Percentiles rank a stretch among this genome's conserved stretches.
Evolutionary conservation across 192 early-diverging fungal species (phyloP).

Genomic region (Backusella westeae): DNA sequence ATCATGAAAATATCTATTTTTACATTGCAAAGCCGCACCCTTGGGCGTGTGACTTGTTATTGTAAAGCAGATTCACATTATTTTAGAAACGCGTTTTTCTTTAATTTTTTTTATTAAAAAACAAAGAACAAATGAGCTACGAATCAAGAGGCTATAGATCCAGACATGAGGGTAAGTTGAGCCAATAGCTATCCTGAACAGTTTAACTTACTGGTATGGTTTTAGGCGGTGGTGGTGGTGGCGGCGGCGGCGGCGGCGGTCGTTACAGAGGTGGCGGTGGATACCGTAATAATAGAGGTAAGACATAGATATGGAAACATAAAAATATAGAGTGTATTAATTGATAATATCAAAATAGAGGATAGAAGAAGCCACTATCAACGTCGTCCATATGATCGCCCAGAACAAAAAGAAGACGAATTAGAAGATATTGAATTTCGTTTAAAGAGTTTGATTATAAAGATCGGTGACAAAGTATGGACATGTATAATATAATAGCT

Average conservation of each 20-base stretch:
- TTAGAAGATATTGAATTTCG: slow-evolving; percentile 64
- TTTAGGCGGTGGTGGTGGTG: background rate
- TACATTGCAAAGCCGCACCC: slow-evolving; percentile 1
- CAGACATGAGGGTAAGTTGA: slow-evolving; percentile 7
- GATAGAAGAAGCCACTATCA: slow-evolving; percentile 18
- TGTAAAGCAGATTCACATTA: background rate
- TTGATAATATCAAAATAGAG: background rate
- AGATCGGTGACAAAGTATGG: slow-evolving; percentile 70
- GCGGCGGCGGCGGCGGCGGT: background rate
- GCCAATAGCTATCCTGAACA: background rate
- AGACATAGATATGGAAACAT: background rate
- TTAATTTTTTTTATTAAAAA: background rate
- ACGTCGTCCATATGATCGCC: slow-evolving; percentile 23
- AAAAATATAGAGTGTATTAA: background rate
- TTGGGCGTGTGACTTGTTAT: background rate
- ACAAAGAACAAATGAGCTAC: slow-evolving; percentile 8
- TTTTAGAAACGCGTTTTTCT: background rate
- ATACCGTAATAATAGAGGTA: background rate
- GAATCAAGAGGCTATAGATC: slow-evolving; percentile 22
- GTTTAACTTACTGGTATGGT: background rate
- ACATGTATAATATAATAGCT: background rate
- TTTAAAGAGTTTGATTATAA: slow-evolving; percentile 68
- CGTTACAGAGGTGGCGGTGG: slow-evolving; percentile 8
- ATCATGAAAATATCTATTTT: no score
- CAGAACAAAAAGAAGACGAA: slow-evolving; percentile 35